Evolutionary conservation across 352 stramenopile species (phyloP).

Genomic region (Globisporangium paroecandrum): DNA sequence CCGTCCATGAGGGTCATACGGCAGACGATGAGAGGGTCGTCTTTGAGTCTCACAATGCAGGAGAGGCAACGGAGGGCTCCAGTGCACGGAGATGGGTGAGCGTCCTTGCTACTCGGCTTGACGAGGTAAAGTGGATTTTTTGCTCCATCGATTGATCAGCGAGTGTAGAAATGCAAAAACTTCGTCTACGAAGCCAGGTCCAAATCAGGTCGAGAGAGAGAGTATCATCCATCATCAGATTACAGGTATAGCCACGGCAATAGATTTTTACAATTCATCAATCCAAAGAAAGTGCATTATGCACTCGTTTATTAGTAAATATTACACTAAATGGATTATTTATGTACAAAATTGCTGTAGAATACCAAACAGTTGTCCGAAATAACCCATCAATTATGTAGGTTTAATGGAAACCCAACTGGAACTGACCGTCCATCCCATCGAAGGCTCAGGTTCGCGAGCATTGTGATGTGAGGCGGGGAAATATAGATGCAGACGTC

Average conservation of each 20-base stretch:
- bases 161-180: neutral
- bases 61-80: neutral
- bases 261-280: neutral
- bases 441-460: neutral
- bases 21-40: neutral
- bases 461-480: too few relatives aligned
- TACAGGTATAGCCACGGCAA: neutral
- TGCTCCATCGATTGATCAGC: neutral
- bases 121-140: constrained; percentile 6
- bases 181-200: neutral
- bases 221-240: neutral
- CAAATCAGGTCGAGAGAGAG: neutral
- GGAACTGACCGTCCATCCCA: neutral
- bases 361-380: too few relatives aligned
- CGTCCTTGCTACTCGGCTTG: too few relatives aligned
- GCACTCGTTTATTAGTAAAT: too few relatives aligned
- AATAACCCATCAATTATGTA: too few relatives aligned
- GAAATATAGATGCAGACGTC: too few relatives aligned
- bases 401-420: too few relatives aligned
- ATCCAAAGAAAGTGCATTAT: too few relatives aligned
- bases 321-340: too few relatives aligned
- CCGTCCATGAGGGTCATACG: neutral
- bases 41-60: constrained; percentile 1
- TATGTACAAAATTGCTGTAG: too few relatives aligned
- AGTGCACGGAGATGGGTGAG: neutral